Conservation (phyloP, 495 filamentous ascomycete species). For the Lasiosphaeriaceae sp. region DNA sequence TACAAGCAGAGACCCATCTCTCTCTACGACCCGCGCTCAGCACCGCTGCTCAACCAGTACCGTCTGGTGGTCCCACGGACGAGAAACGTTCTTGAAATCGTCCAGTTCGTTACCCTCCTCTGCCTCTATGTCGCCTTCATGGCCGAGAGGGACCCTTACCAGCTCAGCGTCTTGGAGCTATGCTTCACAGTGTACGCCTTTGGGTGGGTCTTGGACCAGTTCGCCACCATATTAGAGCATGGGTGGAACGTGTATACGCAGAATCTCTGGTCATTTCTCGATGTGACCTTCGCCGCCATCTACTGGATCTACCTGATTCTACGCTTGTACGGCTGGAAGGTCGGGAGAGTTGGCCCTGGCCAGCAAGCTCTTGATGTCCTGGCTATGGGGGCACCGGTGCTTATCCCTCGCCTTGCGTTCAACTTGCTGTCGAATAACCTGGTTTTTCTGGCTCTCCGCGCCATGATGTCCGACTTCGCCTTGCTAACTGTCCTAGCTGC, state of each 20-base stretch:
- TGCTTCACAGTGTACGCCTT: slow-evolving; percentile 61
- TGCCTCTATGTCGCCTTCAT: slow-evolving; percentile 61
- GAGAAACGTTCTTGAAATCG: slow-evolving; percentile 62
- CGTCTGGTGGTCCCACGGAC: slow-evolving; percentile 67
- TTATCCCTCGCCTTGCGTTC: slow-evolving; percentile 70
- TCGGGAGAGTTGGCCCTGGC: slow-evolving; percentile 27
- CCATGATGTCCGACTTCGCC: slow-evolving; percentile 73
- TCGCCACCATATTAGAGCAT: slow-evolving; percentile 67
- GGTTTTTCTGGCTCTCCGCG: slow-evolving; percentile 64
- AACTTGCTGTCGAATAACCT: slow-evolving; percentile 71
- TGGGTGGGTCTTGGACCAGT: slow-evolving; percentile 71
- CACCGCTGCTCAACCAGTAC: slow-evolving; percentile 69
- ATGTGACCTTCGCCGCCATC: slow-evolving; percentile 61
- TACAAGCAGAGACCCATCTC: slow-evolving; percentile 71
- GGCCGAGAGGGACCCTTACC: slow-evolving; percentile 48
- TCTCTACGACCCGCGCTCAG: slow-evolving; percentile 62
- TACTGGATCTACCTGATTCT: slow-evolving; percentile 58
- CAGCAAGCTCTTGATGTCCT: slow-evolving; percentile 64
- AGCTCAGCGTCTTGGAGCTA: slow-evolving; percentile 50
- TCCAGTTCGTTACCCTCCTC: slow-evolving; percentile 62
- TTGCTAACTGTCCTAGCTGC: slow-evolving; percentile 58
- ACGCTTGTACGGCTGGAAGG: slow-evolving; percentile 53
- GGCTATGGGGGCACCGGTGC: slow-evolving; percentile 63
- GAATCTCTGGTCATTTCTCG: slow-evolving; percentile 75
- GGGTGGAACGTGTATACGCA: slow-evolving; percentile 73